Base-by-base conservation (phyloP, 2,329 filamentous ascomycete genomes). In the Verticillium albo-atrum region DNA sequence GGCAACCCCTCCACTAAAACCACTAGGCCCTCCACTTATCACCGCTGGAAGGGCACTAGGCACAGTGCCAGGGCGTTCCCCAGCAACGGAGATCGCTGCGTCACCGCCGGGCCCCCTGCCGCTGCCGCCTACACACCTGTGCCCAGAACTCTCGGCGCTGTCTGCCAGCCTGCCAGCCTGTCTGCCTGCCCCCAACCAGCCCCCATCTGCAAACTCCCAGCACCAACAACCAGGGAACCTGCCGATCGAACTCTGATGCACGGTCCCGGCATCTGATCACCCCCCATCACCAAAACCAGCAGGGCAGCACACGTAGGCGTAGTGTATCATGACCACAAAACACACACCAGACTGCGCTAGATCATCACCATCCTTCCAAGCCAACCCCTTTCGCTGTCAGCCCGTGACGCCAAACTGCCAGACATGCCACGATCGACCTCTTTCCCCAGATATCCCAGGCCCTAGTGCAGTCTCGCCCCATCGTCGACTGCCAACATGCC, bases 41-140 rank as follows among this genome's bases (percentile, higher is more conserved):
- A 25, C 42, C 42, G 20, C 42, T 25, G 42, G 10, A 23, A 50
- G 42, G 42, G 20, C 20, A 5, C 42, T 50, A 50, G 42, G 7
- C 42, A 50, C 42, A 50, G 42, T 50, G 42, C 42, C 42, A 50
- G 42, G 42, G 42, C 42, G 59, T 62, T 62, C 59, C 61, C 61
- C 57, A 62, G 61, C 61, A 62, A 61, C 61, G 47, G 60, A 58
- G 52, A 60, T 58, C 60, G 60, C 60, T 62, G 54, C 42, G 42
- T 50, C 42, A 50, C 42, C 42, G 42, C 42, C 42, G n/a, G 42
- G n/a, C 6, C 42, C 42, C 42, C 42, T 50, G 42, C 20, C 42
- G 35, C 42, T 50, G 42, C 20, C 37, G 37, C 37, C 37, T 47
- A 10, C 42, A n/a, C n/a, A n/a, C n/a, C n/a, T n/a, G n/a, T n/a